These are phyloP conservation scores for Melaleuca alternifolia DNA, from an alignment of 345 rosid genomes.

Conservation along the genomic window DNA sequence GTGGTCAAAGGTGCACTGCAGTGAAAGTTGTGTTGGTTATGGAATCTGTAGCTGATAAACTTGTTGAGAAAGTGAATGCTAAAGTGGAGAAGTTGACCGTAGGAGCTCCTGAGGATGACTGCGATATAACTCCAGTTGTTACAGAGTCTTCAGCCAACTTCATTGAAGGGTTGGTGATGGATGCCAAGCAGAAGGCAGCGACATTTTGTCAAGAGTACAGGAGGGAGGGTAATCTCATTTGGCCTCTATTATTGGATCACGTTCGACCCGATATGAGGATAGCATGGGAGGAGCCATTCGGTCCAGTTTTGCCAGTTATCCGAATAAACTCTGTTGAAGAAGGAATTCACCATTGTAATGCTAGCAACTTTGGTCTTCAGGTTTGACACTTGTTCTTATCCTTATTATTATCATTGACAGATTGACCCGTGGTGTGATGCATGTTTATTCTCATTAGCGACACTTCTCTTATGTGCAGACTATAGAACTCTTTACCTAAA, in stretches of 20 bases:
- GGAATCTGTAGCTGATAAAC: slow-evolving; percentile 74
- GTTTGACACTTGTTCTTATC: slow-evolving; percentile 5
- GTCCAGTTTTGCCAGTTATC: slow-evolving; percentile 81
- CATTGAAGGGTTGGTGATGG: slow-evolving; percentile 87
- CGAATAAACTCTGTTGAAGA: slow-evolving; percentile 77
- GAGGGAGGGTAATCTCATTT: slow-evolving; percentile 91
- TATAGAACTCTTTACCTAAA: background rate
- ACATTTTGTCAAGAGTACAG: slow-evolving; percentile 83
- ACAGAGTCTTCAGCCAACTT: slow-evolving; percentile 93
- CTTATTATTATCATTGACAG: background rate
- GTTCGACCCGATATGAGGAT: slow-evolving; percentile 96
- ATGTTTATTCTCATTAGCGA: background rate
- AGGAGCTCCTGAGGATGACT: slow-evolving; percentile 83
- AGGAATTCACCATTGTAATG: slow-evolving; percentile 99
- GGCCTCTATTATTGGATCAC: slow-evolving; percentile 90
- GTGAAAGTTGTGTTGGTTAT: slow-evolving; percentile 85
- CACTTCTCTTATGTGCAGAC: background rate
- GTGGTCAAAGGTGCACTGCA: slow-evolving; percentile 98
- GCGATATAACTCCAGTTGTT: slow-evolving; percentile 90
- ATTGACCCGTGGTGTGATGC: background rate
- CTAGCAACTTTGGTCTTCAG: slow-evolving; percentile 98
- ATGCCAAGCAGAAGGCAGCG: slow-evolving; percentile 91
- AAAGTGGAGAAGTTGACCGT: slow-evolving; percentile 66
- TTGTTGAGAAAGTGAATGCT: slow-evolving; percentile 77
- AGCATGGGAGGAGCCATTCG: slow-evolving; percentile 99